Percentiles rank a stretch among this genome's conserved stretches.
These are phyloP conservation scores for Actinomortierella wolfii DNA, from an alignment of 371 early-diverging fungal species.

Conservation along the genomic window DNA sequence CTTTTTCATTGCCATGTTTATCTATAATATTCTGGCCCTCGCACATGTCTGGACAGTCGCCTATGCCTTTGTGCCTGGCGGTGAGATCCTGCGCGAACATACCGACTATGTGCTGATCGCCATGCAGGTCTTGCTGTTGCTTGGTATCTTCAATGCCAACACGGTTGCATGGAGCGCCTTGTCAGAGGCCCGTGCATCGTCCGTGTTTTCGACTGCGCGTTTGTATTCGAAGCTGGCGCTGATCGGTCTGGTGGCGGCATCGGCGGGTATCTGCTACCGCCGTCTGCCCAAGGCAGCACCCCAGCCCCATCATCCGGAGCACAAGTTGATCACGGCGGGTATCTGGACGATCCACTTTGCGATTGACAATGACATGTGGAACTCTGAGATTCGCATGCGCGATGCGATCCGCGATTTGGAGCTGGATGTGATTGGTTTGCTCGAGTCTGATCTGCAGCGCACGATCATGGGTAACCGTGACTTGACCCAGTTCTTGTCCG, in stretches of 20 bases:
- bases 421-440: constrained; percentile 81
- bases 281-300: constrained; percentile 50
- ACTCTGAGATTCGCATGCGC: constrained; percentile 75
- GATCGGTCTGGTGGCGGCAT: constrained; percentile 23
- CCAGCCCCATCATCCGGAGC: constrained; percentile 62
- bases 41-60: constrained; percentile 84
- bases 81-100: constrained; percentile 73
- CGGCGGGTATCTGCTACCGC: constrained; percentile 18
- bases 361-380: constrained; percentile 85
- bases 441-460: constrained; percentile 82
- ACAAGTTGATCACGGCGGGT: constrained; percentile 76
- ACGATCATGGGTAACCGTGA: constrained; percentile 90
- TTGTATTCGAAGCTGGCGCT: constrained; percentile 16
- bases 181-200: constrained; percentile 11
- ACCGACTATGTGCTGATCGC: constrained; percentile 69
- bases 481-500: constrained; percentile 80
- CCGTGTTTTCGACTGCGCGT: constrained; percentile 18
- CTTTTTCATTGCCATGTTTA: constrained; percentile 60
- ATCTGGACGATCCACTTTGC: constrained; percentile 92
- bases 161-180: constrained; percentile 19
- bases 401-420: constrained; percentile 78
- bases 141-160: constrained; percentile 55
- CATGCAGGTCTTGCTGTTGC: constrained; percentile 55
- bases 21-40: constrained; percentile 71
- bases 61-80: constrained; percentile 85